Evolutionary conservation across 208 protist genomes (phyloP).

Genomic region (Strigomonas culicis): DNA sequence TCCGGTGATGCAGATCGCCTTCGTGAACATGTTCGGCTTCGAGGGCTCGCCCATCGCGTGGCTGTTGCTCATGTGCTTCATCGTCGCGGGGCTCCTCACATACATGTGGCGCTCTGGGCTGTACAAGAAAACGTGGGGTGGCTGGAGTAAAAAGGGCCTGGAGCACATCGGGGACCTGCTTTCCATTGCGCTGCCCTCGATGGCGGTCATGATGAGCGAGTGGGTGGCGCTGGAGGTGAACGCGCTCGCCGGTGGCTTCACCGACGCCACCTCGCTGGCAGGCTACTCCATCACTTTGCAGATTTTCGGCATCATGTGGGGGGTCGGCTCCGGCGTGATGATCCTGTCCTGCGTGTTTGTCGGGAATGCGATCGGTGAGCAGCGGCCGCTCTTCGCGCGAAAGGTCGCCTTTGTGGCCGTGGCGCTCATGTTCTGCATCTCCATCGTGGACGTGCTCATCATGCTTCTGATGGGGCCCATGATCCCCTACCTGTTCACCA

Average conservation of each 20-base stretch:
- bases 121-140: constrained; percentile 71
- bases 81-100: constrained; percentile 32
- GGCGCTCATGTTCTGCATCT: constrained; percentile 40
- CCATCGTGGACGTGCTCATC: constrained; percentile 39
- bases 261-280: constrained; percentile 49
- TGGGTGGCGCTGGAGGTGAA: constrained; percentile 84
- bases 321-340: constrained; percentile 65
- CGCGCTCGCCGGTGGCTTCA: constrained; percentile 59
- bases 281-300: constrained; percentile 79
- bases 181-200: constrained; percentile 70
- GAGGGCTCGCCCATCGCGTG: constrained; percentile 71
- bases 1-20: constrained; percentile 54
- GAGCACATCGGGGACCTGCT: constrained; percentile 48
- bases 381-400: constrained; percentile 61
- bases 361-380: constrained; percentile 71
- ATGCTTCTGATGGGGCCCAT: constrained; percentile 37
- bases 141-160: constrained; percentile 47
- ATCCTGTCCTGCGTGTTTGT: constrained; percentile 74
- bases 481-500: constrained; percentile 67
- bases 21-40: constrained; percentile 74
- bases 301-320: constrained; percentile 75
- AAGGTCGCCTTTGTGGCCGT: constrained; percentile 60
- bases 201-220: constrained; percentile 85
- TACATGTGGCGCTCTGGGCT: constrained; percentile 52
- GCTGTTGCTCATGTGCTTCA: constrained; percentile 60